Evolutionary conservation across 1,284 basidiomycete genomes (phyloP), one percentile per base, ranked within the genome.

Genomic region (Sphagnurus paluster): DNA sequence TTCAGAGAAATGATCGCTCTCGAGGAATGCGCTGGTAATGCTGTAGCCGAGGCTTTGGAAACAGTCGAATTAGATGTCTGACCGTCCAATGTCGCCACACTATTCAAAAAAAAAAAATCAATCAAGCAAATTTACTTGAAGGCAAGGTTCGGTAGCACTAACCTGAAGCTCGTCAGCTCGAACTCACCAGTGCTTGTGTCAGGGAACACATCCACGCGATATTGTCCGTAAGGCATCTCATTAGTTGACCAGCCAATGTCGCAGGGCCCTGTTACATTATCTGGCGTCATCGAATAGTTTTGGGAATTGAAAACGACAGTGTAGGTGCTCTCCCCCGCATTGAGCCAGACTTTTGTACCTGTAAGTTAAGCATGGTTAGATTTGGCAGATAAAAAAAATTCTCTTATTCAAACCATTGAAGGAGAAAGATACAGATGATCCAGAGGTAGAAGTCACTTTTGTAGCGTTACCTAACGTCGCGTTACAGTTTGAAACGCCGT

Each of bases 221-320:
- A 42, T 21, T 43, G 32, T 13, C 14, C 19, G 17, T 43, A 43
- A 3, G 41, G 33, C 23, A 43, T n/a, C 6, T 28, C 16, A 3
- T 6, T 14, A 6, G 10, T 33, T 10, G 32, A 43, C 41, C 41
- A 43, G 32, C 41, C 41, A 26, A 43, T 43, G 28, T 43, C 41
- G 14, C 41, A 43, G 5, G 17, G 28, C 7, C 32, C 33, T 13
- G 41, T 43, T 2, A 43, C 41, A 19, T 43, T 43, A 19, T 24
- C 23, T 16, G 32, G 7, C 5, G 40, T 33, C 30, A 42, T 24
- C 14, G 5, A 28, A 28, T 33, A 33, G 29, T 42, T 23, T 19
- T 41, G 3, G 19, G 13, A 21, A 11, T 21, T 11, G 19, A 30
- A 42, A 14, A 30, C 28, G 19, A 42, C 40, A 11, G 40, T 34